A percentile compares a stretch with the other conserved stretches of the same genome.
Conservation (phyloP, 805 yeast genomes). For the Kuraishia hungarica region DNA sequence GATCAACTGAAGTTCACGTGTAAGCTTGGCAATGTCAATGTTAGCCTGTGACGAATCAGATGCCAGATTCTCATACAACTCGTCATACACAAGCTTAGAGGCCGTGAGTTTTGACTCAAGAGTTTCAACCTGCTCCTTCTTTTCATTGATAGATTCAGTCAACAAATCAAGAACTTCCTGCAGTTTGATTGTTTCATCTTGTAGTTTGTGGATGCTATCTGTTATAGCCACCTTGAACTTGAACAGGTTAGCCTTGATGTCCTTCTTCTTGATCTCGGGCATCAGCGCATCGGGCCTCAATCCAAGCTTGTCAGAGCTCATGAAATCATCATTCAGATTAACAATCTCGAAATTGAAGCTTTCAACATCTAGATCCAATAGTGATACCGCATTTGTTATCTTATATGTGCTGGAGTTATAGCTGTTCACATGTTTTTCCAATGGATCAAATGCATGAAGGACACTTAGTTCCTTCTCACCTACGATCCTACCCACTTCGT, state of each 20-base stretch:
- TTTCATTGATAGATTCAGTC: constrained; percentile 46
- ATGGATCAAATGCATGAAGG: constrained; percentile 37
- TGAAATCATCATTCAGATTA: constrained; percentile 20
- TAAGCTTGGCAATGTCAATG: constrained; percentile 59
- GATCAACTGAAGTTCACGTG: constrained; percentile 40
- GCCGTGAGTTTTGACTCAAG: constrained; percentile 39
- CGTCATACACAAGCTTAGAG: constrained; percentile 45
- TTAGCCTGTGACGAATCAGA: constrained; percentile 44
- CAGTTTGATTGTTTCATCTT: constrained; percentile 47
- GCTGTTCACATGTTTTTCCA: constrained; percentile 43
- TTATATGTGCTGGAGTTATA: constrained; percentile 50
- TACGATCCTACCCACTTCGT: constrained; percentile 23
- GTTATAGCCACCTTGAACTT: constrained; percentile 38
- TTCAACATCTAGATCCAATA: constrained; percentile 7
- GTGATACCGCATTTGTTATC: constrained; percentile 24
- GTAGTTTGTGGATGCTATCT: constrained; percentile 34
- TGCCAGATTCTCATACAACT: constrained; percentile 43
- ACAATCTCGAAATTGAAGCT: constrained; percentile 30
- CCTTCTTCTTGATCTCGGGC: constrained; percentile 24
- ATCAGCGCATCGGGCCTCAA: constrained; percentile 33
- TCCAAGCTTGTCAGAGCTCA: constrained; percentile 36
- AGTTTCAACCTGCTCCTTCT: constrained; percentile 46
- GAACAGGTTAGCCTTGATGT: constrained; percentile 25
- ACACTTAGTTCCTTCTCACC: constrained; percentile 42
- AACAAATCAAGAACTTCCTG: constrained; percentile 54